Evolutionary conservation across 1,284 basidiomycete genomes (phyloP).

Genomic region (Trichosporon sp.): DNA sequence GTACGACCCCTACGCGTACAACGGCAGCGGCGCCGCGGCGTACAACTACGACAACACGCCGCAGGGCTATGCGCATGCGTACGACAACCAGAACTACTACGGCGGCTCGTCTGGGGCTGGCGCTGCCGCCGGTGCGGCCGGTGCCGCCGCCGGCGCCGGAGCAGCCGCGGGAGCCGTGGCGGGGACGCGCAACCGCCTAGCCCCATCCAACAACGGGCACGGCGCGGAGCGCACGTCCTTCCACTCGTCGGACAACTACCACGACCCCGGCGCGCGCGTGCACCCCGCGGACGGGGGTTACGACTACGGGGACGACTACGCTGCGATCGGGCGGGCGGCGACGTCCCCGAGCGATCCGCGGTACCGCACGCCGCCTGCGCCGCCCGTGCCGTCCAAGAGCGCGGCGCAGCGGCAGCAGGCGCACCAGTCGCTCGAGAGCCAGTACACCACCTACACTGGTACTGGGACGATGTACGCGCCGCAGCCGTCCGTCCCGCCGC

Average conservation of each 20-base stretch:
- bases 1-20: constrained; percentile 15
- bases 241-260: neutral
- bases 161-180: neutral
- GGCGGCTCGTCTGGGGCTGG: neutral
- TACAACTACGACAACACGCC: constrained; percentile 10
- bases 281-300: neutral
- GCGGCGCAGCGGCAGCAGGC: neutral
- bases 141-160: neutral
- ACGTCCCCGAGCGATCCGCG: constrained; percentile 26
- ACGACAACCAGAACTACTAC: constrained; percentile 9
- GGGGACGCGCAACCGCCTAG: neutral
- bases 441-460: neutral
- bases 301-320: constrained; percentile 34
- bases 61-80: neutral
- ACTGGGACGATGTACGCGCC: constrained; percentile 7
- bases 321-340: constrained; percentile 36
- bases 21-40: constrained; percentile 17
- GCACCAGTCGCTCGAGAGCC: constrained; percentile 2
- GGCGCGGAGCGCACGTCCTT: neutral
- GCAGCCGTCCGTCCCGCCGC: neutral
- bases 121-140: neutral
- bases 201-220: neutral
- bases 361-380: constrained; percentile 16
- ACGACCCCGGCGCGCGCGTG: constrained; percentile 15
- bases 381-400: neutral